phyloP scores from a whole-genome alignment of 805 yeast genomes.

The Candida namnaoensis region DNA sequence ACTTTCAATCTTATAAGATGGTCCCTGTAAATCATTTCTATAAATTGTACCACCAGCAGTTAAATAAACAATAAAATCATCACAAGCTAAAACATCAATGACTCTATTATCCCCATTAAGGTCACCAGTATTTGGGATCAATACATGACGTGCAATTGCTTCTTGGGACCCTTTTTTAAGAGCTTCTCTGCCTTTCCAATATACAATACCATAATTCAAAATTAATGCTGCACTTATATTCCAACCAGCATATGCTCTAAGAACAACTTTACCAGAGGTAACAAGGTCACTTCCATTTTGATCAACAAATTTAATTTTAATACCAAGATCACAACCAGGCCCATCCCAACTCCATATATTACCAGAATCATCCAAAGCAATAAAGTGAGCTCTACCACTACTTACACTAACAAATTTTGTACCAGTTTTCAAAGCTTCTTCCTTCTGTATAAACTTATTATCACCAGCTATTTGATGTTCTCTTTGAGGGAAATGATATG shows the following conservation, averaged over 20 bases:
- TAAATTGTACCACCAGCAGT: constrained; percentile 29
- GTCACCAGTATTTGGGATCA: constrained; percentile 32
- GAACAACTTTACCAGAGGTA: constrained; percentile 18
- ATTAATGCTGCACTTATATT: constrained; percentile 42
- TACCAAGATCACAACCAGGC: constrained; percentile 30
- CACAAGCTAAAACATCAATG: constrained; percentile 48
- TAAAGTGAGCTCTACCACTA: constrained; percentile 57
- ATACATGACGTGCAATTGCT: constrained; percentile 29
- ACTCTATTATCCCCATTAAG: constrained; percentile 26
- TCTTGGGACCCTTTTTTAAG: constrained; percentile 18
- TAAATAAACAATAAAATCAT: constrained; percentile 42
- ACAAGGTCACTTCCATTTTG: constrained; percentile 17
- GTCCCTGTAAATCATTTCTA: constrained; percentile 12
- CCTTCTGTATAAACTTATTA: constrained; percentile 1
- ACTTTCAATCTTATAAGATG: constrained; percentile 15
- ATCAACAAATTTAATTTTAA: constrained; percentile 30
- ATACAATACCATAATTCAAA: constrained; percentile 42
- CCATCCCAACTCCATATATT: constrained; percentile 58
- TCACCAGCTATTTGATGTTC: not conserved
- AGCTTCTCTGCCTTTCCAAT: constrained; percentile 39
- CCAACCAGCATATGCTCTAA: constrained; percentile 63
- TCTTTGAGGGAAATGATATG: no score
- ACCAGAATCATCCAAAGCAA: constrained; percentile 45
- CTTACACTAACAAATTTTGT: constrained; percentile 37
- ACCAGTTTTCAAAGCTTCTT: constrained; percentile 11